Evolutionary conservation across 1,139 yeast species (phyloP), one percentile per base, ranked within the genome.

Genomic region (Yamadazyma membranifaciens): DNA sequence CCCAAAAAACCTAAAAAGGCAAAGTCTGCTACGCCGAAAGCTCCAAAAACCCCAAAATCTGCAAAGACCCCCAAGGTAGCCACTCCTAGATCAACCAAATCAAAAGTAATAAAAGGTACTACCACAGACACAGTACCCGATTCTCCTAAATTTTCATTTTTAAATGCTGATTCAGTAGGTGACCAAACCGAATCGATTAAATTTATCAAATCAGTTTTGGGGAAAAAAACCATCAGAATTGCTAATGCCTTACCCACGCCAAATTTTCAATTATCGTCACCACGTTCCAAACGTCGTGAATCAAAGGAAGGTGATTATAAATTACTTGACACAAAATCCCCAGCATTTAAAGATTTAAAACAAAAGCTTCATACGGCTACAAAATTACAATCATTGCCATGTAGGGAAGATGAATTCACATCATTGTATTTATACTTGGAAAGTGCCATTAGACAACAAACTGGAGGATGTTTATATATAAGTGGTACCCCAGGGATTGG

Each of bases 401-500:
- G 98, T 45, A 75, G 99, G 46, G 98, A 89, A 48, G 78, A 78
- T 28, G 96, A 92, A 57, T 89, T 85, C 57, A 77, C 83, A n/a
- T 76, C 83, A 42, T 67, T 92, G 7, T 86, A 81, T 57, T 61
- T 79, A 40, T 80, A 81, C 37, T 60, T 92, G n/a, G 92, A 88
- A 52, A 73, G 81, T 38, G 88, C 96, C 1, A 79, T 92, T 27
- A 74, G 75, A 40, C 76, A 83, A 13, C 78, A 78, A 34, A 76
- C 84, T 1, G 98, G 98, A 0, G 78, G 92, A 14, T 87, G 96
- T 53, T 65, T 92, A 6, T 92, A 91, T 55, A 81, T 92, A 6
- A 87, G 96, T 61, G 99, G 99, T 2, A 89, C 97, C 0, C 98
- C 99, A 0, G 99, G 99, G 9, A 91, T 95, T 4, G 99, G 99